Evolutionary conservation across 208 protist genomes (phyloP), one percentile per base, ranked within the genome.

Genomic region (Tritrichomonas foetus): DNA sequence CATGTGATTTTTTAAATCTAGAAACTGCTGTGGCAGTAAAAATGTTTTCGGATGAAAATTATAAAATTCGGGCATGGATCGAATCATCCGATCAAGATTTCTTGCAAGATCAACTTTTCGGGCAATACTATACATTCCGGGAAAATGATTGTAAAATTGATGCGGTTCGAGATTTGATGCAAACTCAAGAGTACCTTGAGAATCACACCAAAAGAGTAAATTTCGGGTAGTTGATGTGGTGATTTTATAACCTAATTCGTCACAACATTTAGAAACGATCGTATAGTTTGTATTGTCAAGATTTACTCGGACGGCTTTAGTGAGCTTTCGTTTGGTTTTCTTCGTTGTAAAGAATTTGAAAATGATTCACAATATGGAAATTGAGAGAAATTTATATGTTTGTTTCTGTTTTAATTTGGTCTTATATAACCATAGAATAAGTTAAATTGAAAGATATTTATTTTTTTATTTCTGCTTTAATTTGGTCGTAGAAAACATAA

Each of bases 61-160:
- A 61, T 82, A 84, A 66, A 93, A 39, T 3, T 94, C 64, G 9
- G 93, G 93, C 14, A 74, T 57, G 11, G n/a, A 44, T 53, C 93
- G 53, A 11, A 69, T 47, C 47, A 89, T 47, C 16, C 14, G 36
- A 14, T 47, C 22, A 14, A 78, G 36, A 39, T 14, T 33, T 3
- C 33, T 36, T 13, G 69, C 36, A 47, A 78, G 33, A 16, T 78
- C 69, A 3, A 78, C 69, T 78, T 78, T 78, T 16, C 44, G 69
- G 5, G 69, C 69, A 47, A 78, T 78, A 5, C 33, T 11, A 47
- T 14, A 78, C 69, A 78, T 78, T 47, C 69, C 69, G 16, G 69
- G 69, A 44, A 78, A 78, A 33, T 78, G 69, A 47, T 78, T 78
- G 20, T 78, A 78, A 47, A 78, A 78, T 47, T 78, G 69, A 44